Base-by-base conservation (phyloP, 1,284 basidiomycete genomes). In the Trichosporon sp. region DNA sequence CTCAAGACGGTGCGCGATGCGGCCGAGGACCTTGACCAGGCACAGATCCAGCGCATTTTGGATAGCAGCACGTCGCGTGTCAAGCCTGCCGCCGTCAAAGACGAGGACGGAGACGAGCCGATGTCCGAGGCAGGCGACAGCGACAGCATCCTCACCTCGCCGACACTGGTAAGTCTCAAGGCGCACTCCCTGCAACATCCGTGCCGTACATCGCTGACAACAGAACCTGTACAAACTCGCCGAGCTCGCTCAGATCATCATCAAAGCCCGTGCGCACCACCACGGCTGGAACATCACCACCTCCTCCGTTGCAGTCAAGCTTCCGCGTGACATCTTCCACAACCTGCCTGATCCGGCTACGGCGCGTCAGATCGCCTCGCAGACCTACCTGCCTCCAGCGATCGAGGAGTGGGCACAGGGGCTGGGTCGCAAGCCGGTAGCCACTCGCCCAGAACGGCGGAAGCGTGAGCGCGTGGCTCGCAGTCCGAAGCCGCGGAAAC, bases 171-270 rank as follows among this genome's bases (percentile, higher is more conserved):
- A 56, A 62, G 66, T 64, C 7, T n/a, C 33, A 36, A 14, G 4
- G 13, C 34, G 16, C 27, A 29, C 5, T 54, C 31, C 5, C 13
- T 29, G 4, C 13, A 16, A 29, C 2, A 31, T 54, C n/a, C 4
- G 23, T 25, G 4, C 13, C 14, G 7, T 29, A 11, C 21, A 27
- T 37, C 34, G 34, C 63, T 66, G 60, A 66, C 16, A 14, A 4
- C 73, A 96, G 91, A 90, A 91, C 73, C 82, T 99, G 31, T 97
- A 96, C 75, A 85, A 88, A n/a, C 83, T 92, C 57, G 88, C 88
- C 68, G 96, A 99, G 73, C 82, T 99, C 4, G 88, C 94, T 0
- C 91, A 96, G 78, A 86, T 92, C 67, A 81, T 96, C 34, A 90
- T 98, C 77, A 90, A 88, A 72, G 81, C 82, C 0, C 84, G 86